Base-by-base conservation (phyloP, 202 grass and related monocot species). In the Cymbopogon flexuosus region DNA sequence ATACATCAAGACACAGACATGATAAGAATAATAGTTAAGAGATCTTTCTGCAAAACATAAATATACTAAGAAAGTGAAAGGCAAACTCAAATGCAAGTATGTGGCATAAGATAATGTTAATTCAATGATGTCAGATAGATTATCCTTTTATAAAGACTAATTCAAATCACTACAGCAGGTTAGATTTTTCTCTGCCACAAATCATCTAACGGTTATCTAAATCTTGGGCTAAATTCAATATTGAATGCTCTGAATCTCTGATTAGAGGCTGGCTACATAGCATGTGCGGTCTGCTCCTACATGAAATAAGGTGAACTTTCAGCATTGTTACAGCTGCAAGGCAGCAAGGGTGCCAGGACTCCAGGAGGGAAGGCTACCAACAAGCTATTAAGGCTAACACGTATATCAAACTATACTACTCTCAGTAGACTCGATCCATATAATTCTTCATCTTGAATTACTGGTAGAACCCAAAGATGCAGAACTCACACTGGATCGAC, bases 1-100 rank as follows among this genome's bases (percentile, higher is more conserved):
- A 83, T 85, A 87, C 63, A 87, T 70, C 3, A 73, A 72, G 30
- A 81, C 10, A 77, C 18, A 5, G 66, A 68, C 14, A 72, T 3
- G 12, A 70, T 62, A 81, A 88, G 46, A 33, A 65, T 64, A 27
- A 27, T 15, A 71, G 60, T 42, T 13, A 62, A 75, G 21, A 73
- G 65, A 64, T 3, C 1, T 58, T 85, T 65, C 12, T 23, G 22
- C 14, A 73, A 39, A 76, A 62, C 31, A 80, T 52, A 36, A 19
- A 6, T 5, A 22, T 16, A 68, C 13, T 14, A 5, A 37, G 36
- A 8, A 45, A 21, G n/a, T 24, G 29, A 88, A 88, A 65, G 22
- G 24, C 52, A 21, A 70, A 79, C 57, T 65, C 56, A 65, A 65
- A 67, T 78, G 42, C 8, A 71, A 62, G 14, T 22, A 37, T 10